These are phyloP conservation scores for Spathaspora sp. DNA, from an alignment of 1,139 yeast genomes.

Conservation along the genomic window DNA sequence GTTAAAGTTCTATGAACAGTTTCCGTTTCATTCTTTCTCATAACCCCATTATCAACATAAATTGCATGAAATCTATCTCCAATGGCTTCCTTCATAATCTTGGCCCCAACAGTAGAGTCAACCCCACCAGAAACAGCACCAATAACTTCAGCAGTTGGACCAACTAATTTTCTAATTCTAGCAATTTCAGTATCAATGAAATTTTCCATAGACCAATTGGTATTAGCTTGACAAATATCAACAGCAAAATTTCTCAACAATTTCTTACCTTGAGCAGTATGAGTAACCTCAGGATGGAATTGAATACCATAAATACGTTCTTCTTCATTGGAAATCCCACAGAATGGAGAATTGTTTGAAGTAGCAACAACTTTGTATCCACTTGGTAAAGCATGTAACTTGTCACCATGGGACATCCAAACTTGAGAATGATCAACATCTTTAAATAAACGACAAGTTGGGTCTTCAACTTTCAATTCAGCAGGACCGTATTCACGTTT, in stretches of 20 bases:
- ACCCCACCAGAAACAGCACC: constrained; percentile 99
- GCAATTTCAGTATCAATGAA: constrained; percentile 95
- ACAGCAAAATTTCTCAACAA: constrained; percentile 91
- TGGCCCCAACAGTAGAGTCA: constrained; percentile 98
- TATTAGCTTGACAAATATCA: constrained; percentile 78
- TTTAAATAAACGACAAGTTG: constrained; percentile 68
- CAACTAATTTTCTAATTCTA: constrained; percentile 86
- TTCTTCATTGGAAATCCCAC: constrained; percentile 80
- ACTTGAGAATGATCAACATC: constrained; percentile 92
- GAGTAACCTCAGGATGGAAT: constrained; percentile 99
- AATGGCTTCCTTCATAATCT: constrained; percentile 95
- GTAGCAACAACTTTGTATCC: constrained; percentile 90
- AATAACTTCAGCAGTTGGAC: constrained; percentile 97
- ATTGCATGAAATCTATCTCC: constrained; percentile 99
- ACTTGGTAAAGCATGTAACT: constrained; percentile 83
- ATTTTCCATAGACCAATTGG: constrained; percentile 98
- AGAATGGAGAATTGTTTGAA: constrained; percentile 91
- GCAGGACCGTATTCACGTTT: constrained; percentile 99
- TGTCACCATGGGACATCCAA: constrained; percentile 99
- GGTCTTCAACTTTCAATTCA: constrained; percentile 72
- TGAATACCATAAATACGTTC: constrained; percentile 89
- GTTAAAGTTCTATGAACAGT: constrained; percentile 85
- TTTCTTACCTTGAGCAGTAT: constrained; percentile 86
- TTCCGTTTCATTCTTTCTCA: constrained; percentile 91
- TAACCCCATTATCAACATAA: constrained; percentile 95